Evolutionary conservation across 2,329 filamentous ascomycete genomes (phyloP).

Genomic region (Talaromyces marneffei): DNA sequence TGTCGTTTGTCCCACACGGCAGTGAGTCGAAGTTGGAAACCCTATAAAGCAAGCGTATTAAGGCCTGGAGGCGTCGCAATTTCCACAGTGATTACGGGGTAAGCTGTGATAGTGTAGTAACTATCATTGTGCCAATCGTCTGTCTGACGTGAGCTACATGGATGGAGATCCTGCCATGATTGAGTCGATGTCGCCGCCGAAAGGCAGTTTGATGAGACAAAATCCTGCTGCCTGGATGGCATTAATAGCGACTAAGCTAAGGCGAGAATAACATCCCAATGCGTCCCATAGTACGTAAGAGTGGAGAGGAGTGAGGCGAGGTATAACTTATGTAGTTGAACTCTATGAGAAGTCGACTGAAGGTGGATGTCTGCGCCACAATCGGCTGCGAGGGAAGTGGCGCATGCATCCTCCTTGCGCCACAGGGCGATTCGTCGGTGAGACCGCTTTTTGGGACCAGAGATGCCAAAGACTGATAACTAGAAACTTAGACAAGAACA

Average conservation of each 20-base stretch:
- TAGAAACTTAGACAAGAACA: background rate
- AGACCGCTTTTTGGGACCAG: background rate
- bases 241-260: background rate
- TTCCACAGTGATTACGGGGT: background rate
- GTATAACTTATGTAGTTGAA: background rate
- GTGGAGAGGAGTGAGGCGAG: constrained; percentile 2
- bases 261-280: background rate
- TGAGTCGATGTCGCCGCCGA: background rate
- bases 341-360: background rate
- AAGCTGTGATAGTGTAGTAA: background rate
- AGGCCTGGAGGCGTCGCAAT: background rate
- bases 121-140: too few species aligned
- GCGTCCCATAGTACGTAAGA: constrained; percentile 2
- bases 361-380: background rate
- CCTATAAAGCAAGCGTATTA: background rate
- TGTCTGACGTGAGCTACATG: background rate
- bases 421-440: background rate
- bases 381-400: background rate
- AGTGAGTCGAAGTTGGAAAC: background rate
- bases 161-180: background rate
- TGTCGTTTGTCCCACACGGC: background rate
- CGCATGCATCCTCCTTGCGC: background rate
- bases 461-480: background rate
- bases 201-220: background rate
- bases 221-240: constrained; percentile 2